Conservation (phyloP, 352 stramenopile genomes). For the Globisporangium megalacanthum region DNA sequence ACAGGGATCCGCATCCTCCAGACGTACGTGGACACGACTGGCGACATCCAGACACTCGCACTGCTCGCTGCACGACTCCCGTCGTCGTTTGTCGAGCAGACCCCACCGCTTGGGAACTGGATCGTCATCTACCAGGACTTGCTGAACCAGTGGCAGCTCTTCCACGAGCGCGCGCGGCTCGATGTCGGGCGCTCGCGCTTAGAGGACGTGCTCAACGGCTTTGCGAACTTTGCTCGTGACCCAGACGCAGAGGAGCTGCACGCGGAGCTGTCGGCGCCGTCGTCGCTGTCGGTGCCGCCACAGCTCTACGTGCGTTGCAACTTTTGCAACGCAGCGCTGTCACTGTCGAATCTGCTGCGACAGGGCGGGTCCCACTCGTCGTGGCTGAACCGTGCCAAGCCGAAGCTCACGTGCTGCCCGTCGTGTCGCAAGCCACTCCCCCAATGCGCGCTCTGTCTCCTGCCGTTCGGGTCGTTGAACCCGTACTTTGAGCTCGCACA, state of each 20-base stretch:
- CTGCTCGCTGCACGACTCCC: constrained; percentile 72
- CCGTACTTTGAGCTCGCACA: constrained; percentile 93
- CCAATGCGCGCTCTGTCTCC: constrained; percentile 90
- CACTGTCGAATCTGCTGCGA: constrained; percentile 83
- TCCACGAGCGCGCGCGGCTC: constrained; percentile 89
- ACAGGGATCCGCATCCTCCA: constrained; percentile 86
- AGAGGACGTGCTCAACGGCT: constrained; percentile 78
- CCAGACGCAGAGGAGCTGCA: constrained; percentile 39
- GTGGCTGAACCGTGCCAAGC: constrained; percentile 86
- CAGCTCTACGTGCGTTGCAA: constrained; percentile 94
- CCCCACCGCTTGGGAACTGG: constrained; percentile 73
- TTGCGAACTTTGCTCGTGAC: constrained; percentile 52
- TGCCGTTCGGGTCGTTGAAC: constrained; percentile 92
- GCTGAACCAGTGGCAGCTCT: constrained; percentile 93
- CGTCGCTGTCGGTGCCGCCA: constrained; percentile 57
- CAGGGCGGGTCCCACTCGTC: constrained; percentile 89
- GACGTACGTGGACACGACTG: constrained; percentile 86
- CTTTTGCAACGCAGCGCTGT: constrained; percentile 90
- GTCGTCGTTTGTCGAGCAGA: constrained; percentile 47
- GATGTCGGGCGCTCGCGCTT: constrained; percentile 90
- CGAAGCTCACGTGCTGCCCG: constrained; percentile 86
- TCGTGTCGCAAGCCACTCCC: constrained; percentile 92
- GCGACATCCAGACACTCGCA: constrained; percentile 91
- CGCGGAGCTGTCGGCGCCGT: constrained; percentile 34
- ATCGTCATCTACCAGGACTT: constrained; percentile 89